phyloP scores from a whole-genome alignment of 2,329 filamentous ascomycete genomes.

The Tolypocladium album region DNA sequence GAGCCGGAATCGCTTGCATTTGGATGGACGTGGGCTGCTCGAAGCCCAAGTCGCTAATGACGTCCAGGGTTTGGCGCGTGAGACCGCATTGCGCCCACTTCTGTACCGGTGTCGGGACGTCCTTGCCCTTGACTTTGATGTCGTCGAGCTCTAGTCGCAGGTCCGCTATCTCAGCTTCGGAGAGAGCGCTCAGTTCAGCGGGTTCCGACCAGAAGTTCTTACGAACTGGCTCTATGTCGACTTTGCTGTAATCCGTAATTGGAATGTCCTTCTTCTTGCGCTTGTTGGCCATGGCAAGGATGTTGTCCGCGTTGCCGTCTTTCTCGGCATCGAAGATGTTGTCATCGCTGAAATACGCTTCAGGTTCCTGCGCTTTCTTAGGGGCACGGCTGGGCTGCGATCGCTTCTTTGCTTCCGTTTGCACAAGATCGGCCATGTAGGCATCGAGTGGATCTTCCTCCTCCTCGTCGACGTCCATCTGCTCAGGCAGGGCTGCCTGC shows the following conservation, averaged over 20 bases:
- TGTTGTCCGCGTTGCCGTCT: constrained; percentile 33
- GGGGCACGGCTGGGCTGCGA: constrained; percentile 21
- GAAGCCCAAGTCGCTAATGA: constrained; percentile 72
- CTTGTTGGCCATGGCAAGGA: constrained; percentile 47
- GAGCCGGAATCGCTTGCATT: constrained; percentile 83
- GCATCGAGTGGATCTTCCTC: constrained; percentile 88
- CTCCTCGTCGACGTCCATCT: constrained; percentile 49
- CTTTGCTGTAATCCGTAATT: constrained; percentile 72
- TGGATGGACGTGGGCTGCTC: constrained; percentile 90
- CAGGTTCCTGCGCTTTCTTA: constrained; percentile 55
- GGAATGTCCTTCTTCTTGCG: constrained; percentile 96
- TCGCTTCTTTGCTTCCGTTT: constrained; percentile 38
- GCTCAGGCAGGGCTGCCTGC: constrained; percentile 19
- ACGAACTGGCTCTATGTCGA: constrained; percentile 74
- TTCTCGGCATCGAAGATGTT: constrained; percentile 41
- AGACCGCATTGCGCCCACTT: constrained; percentile 96
- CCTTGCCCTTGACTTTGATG: constrained; percentile 83
- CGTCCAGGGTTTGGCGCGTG: constrained; percentile 75
- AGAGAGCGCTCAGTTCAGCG: constrained; percentile 70
- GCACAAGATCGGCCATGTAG: constrained; percentile 73
- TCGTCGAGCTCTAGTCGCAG: constrained; percentile 83
- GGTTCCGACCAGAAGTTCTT: constrained; percentile 96
- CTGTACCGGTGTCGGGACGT: constrained; percentile 85
- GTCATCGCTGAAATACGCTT: constrained; percentile 84
- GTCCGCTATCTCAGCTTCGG: constrained; percentile 71